Conservation (phyloP, 306 rosid genomes). For the Ammopiptanthus mongolicus region DNA sequence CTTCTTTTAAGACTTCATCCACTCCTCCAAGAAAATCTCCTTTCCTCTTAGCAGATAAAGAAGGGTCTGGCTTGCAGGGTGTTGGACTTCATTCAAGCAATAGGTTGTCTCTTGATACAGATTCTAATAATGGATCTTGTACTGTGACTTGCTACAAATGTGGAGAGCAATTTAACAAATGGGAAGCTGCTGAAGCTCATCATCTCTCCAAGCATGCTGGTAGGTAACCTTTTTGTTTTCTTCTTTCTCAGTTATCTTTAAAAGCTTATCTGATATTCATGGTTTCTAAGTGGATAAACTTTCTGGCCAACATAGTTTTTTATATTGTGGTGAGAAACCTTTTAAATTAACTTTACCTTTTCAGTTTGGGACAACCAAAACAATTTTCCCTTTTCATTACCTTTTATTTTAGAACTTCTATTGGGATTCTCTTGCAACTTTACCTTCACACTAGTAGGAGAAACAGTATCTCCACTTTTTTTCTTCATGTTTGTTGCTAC, state of each 20-base stretch:
- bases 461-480: not conserved
- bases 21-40: conserved; percentile 68
- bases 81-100: conserved; percentile 46
- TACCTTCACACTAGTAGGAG: not conserved
- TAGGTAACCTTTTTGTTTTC: conserved; percentile 35
- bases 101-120: conserved; percentile 46
- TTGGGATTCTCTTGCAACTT: conserved; percentile 7
- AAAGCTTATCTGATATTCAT: not conserved
- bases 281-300: not conserved
- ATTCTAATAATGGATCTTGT: conserved; percentile 47
- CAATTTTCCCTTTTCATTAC: conserved; percentile 13
- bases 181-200: conserved; percentile 91
- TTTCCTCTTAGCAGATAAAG: conserved; percentile 48
- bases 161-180: conserved; percentile 73
- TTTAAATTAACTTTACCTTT: not conserved
- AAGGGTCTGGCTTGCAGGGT: conserved; percentile 36
- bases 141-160: conserved; percentile 74
- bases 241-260: not conserved
- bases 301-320: not conserved
- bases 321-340: conserved; percentile 11
- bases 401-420: conserved; percentile 5
- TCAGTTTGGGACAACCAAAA: conserved; percentile 15
- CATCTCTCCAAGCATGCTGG: conserved; percentile 96
- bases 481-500: not conserved
- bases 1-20: conserved; percentile 47